These are phyloP conservation scores for Rhizopogon salebrosus DNA, from an alignment of 768 basidiomycete genomes.

Conservation along the genomic window DNA sequence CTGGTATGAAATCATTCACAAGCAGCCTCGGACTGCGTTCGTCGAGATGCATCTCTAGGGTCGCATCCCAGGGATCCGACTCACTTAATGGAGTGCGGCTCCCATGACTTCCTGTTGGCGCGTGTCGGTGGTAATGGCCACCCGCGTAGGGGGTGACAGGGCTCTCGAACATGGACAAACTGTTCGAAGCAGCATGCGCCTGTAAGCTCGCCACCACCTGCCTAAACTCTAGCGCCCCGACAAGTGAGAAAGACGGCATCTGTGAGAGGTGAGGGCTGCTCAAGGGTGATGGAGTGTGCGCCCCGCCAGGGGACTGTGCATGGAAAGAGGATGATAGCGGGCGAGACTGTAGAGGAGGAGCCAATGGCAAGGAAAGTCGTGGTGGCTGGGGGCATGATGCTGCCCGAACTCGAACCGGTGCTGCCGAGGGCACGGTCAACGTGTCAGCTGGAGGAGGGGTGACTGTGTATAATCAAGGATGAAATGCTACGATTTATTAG, in stretches of 20 bases:
- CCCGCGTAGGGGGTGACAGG: constrained; percentile 67
- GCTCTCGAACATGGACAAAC: constrained; percentile 61
- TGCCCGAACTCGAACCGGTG: constrained; percentile 37
- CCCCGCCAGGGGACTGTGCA: constrained; percentile 17
- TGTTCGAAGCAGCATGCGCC: constrained; percentile 55
- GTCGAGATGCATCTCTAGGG: constrained; percentile 43
- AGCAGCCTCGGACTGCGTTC: constrained; percentile 40
- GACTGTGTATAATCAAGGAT: constrained; percentile 10
- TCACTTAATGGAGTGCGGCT: constrained; percentile 32
- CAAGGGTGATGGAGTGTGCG: constrained; percentile 47
- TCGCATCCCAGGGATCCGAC: constrained; percentile 46
- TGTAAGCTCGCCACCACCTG: constrained; percentile 82
- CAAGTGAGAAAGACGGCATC: constrained; percentile 83
- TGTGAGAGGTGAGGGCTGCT: constrained; percentile 35
- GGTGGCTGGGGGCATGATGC: constrained; percentile 31
- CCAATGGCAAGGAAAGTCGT: constrained; percentile 31
- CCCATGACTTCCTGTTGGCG: constrained; percentile 23
- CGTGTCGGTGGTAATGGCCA: constrained; percentile 58
- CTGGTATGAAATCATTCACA: constrained; percentile 22
- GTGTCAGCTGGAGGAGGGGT: neutral
- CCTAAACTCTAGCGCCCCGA: constrained; percentile 94
- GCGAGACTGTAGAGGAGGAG: constrained; percentile 37
- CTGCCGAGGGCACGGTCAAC: constrained; percentile 15
- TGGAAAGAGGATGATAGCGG: neutral
- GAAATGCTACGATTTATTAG: neutral